Percentiles rank a stretch among this genome's conserved stretches.
These are phyloP conservation scores for Kodamaea laetipori DNA, from an alignment of 805 yeast species.

Conservation along the genomic window DNA sequence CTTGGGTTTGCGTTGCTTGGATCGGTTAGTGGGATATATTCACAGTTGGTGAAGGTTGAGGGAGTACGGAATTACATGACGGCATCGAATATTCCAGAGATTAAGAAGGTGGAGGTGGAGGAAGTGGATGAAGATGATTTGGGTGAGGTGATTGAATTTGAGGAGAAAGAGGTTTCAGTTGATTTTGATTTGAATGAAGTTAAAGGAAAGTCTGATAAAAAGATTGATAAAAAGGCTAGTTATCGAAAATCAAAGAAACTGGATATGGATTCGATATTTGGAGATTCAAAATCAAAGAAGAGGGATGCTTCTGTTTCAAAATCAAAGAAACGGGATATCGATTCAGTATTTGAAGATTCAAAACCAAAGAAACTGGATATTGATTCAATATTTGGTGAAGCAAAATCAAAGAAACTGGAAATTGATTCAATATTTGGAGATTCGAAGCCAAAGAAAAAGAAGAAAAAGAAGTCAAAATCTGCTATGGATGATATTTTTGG, in stretches of 20 bases:
- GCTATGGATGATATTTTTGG: conserved; percentile 79
- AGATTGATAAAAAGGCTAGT: too few relatives aligned
- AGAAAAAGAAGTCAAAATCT: conserved; percentile 16
- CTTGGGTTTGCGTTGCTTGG: conserved; percentile 74
- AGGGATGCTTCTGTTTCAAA: too few relatives aligned
- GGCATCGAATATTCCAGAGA: not conserved
- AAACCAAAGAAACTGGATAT: conserved; percentile 5
- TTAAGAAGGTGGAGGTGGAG: conserved; percentile 19
- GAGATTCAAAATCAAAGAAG: too few relatives aligned
- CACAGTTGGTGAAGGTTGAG: conserved; percentile 20
- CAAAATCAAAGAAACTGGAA: not conserved
- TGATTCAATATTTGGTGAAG: not conserved
- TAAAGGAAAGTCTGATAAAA: conserved; percentile 14
- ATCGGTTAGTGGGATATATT: conserved; percentile 47
- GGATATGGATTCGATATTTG: not conserved
- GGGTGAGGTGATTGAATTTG: conserved; percentile 17
- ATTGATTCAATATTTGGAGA: too few relatives aligned
- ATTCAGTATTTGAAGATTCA: too few relatives aligned
- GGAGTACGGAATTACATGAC: conserved; percentile 17
- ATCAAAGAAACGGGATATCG: not conserved
- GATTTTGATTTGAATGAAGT: conserved; percentile 11
- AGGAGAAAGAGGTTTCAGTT: conserved; percentile 13
- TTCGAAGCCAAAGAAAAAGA: conserved; percentile 11
- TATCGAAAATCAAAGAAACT: too few relatives aligned
- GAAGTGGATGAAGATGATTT: conserved; percentile 27